Evolutionary conservation across 805 yeast genomes (phyloP), one percentile per base, ranked within the genome.

Genomic region (Wickerhamomyces alni): DNA sequence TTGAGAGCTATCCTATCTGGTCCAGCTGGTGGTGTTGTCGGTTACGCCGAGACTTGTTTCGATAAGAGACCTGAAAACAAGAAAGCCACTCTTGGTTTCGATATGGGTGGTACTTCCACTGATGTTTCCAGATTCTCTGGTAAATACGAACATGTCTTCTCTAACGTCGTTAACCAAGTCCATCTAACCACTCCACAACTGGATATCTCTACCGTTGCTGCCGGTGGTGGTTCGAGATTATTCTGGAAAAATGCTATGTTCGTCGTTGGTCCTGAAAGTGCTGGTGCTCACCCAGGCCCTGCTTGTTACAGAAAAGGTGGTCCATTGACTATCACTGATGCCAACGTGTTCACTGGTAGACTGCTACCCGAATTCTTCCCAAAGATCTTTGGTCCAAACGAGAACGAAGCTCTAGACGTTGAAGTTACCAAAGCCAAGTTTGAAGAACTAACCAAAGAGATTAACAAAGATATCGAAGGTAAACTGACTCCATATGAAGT

Each of bases 21-120:
- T 2, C 98, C 98, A 3, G 98, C 98, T 9, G 98, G 98, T 29
- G 98, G 98, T 36, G 95, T 91, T 42, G 96, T 91, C 26, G 98
- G 98, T 0, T 86, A 79, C 51, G 86, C 96, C 0, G 72, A 77
- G 38, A 89, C 98, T 0, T 85, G 95, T 45, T 87, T 70, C 55
- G 70, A 77, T 44, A n/a, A n/a, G n/a, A n/a, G n/a, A n/a, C 61
- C 64, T 1, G 52, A 62, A n/a, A 72, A 73, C 40, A 61, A 63
- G 11, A 70, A 72, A 17, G 88, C 95, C 0, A 66, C 83, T 34
- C 74, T 86, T 41, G 94, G 93, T 0, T 83, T 86, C 48, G 95
- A 86, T 59, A 84, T 86, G 89, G 95, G 95, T 36, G 95, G 95
- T 36, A 86, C 95, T 1, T 82, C 91, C 1, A 85, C 95, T 1